These are phyloP conservation scores for Penicillium freii DNA, from an alignment of 2,329 filamentous ascomycete species.

Conservation along the genomic window DNA sequence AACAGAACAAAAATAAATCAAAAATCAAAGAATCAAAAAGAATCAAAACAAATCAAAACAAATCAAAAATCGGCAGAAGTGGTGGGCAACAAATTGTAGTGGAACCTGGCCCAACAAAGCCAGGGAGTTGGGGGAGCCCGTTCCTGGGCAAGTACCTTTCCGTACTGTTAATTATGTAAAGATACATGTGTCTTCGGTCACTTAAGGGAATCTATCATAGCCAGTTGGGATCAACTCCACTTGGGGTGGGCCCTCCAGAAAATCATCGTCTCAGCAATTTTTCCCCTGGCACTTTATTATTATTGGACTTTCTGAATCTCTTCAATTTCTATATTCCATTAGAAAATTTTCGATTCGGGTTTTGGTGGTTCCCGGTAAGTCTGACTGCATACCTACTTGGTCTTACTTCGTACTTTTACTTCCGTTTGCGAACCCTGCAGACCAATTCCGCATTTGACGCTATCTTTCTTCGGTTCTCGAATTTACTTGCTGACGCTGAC, in stretches of 20 bases:
- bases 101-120: slow-evolving; percentile 30
- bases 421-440: slow-evolving; percentile 11
- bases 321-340: slow-evolving; percentile 3
- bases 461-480: neutral
- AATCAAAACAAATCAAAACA: neutral
- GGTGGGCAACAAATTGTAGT: slow-evolving; percentile 13
- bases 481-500: neutral
- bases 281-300: neutral
- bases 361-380: slow-evolving; percentile 20
- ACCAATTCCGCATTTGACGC: slow-evolving; percentile 8
- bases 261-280: slow-evolving; percentile 25
- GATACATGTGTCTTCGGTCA: slow-evolving; percentile 8
- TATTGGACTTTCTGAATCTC: neutral
- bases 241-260: slow-evolving; percentile 17
- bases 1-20: neutral
- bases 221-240: slow-evolving; percentile 18
- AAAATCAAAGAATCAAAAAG: no score
- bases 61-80: slow-evolving; percentile 1
- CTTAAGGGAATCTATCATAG: neutral
- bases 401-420: neutral
- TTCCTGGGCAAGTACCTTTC: slow-evolving; percentile 15
- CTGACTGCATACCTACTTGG: neutral
- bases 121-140: slow-evolving; percentile 23
- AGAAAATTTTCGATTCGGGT: slow-evolving; percentile 1
- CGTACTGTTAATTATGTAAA: slow-evolving; percentile 12